These are phyloP conservation scores for Byssochlamys sp. DNA, from an alignment of 2,329 filamentous ascomycete genomes.

Conservation along the genomic window DNA sequence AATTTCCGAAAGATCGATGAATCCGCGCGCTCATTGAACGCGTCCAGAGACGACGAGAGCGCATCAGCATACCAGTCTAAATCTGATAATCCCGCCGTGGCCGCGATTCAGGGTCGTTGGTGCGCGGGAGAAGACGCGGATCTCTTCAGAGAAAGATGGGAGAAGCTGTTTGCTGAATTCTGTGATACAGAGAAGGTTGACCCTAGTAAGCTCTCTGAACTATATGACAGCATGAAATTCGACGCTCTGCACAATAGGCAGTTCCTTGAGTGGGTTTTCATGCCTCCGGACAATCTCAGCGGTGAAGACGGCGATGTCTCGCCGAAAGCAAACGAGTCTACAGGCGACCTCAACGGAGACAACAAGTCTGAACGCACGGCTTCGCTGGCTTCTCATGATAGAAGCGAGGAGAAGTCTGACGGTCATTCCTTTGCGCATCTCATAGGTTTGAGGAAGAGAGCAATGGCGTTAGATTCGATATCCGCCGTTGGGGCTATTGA, in stretches of 20 bases:
- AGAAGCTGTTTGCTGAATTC: constrained; percentile 94
- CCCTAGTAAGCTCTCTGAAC: constrained; percentile 93
- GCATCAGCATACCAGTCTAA: constrained; percentile 7
- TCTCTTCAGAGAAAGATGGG: constrained; percentile 92
- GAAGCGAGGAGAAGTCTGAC: constrained; percentile 22
- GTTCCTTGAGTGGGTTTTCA: constrained; percentile 96
- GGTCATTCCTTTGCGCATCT: constrained; percentile 27
- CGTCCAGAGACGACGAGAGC: constrained; percentile 15
- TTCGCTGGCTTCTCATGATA: constrained; percentile 15
- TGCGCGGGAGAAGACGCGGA: constrained; percentile 92
- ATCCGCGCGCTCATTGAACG: constrained; percentile 48
- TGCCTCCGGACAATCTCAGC: constrained; percentile 67
- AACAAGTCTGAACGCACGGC: constrained; percentile 8
- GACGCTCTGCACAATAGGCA: constrained; percentile 93
- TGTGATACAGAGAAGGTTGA: constrained; percentile 96
- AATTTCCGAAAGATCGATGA: constrained; percentile 76
- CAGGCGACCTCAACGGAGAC: constrained; percentile 12
- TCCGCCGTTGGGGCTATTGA: constrained; percentile 39
- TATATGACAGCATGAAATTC: constrained; percentile 99
- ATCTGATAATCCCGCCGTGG: constrained; percentile 45
- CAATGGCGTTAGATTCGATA: constrained; percentile 35
- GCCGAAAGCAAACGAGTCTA: constrained; percentile 11
- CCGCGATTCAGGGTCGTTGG: constrained; percentile 78
- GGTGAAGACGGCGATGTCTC: constrained; percentile 52
- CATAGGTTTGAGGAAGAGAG: constrained; percentile 44